phyloP scores from a whole-genome alignment of 192 early-diverging fungal species.

The Backusella circina region DNA sequence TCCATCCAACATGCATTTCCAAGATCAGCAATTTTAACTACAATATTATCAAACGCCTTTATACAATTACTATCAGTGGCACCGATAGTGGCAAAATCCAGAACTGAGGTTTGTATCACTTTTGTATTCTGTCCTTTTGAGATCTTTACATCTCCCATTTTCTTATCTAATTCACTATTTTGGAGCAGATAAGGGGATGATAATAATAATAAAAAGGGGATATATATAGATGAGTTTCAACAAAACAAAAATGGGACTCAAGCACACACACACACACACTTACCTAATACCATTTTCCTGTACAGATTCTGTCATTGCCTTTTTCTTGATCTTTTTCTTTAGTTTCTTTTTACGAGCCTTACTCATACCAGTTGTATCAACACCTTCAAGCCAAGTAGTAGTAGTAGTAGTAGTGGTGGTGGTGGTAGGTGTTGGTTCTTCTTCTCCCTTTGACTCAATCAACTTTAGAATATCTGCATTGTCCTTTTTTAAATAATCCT shows the following conservation, averaged over 20 bases:
- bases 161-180: neutral
- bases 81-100: neutral
- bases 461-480: constrained; percentile 19
- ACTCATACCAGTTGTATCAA: constrained; percentile 27
- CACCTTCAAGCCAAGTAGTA: neutral
- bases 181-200: neutral
- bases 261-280: too few relatives aligned
- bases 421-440: neutral
- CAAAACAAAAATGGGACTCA: neutral
- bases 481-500: constrained; percentile 37
- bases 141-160: neutral
- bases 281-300: neutral
- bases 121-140: neutral
- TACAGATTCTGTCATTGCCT: constrained; percentile 7
- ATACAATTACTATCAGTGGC: neutral
- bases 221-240: neutral
- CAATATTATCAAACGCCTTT: constrained; percentile 36
- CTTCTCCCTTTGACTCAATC: neutral
- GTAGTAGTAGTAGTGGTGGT: neutral
- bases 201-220: neutral
- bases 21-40: constrained; percentile 92
- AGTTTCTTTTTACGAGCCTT: constrained; percentile 55
- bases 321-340: constrained; percentile 40
- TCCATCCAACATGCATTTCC: constrained; percentile 96
- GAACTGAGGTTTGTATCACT: neutral